These are phyloP conservation scores for Colletotrichum abscissum DNA, from an alignment of 2,329 filamentous ascomycete species.

Conservation along the genomic window DNA sequence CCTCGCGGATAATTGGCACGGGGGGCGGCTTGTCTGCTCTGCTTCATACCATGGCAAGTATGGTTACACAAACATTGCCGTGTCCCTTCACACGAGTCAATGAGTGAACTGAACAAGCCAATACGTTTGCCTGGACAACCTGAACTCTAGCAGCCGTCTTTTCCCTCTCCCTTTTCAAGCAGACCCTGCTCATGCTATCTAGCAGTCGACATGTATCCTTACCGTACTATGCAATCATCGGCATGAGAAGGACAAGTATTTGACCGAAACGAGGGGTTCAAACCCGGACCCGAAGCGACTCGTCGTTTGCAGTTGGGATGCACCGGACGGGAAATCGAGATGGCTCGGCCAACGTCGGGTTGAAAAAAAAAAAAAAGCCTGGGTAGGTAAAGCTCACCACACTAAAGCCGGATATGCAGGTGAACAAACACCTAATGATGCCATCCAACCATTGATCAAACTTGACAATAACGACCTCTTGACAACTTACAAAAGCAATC, in stretches of 20 bases:
- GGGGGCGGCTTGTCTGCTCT: neutral
- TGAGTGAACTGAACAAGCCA: neutral
- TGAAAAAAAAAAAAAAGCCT: neutral
- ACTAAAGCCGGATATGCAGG: neutral
- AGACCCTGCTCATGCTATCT: neutral
- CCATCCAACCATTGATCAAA: too few species aligned
- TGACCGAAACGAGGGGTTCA: neutral
- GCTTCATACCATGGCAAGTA: neutral
- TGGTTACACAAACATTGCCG: slow-evolving; percentile 6
- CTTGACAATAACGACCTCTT: too few species aligned
- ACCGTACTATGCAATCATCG: neutral
- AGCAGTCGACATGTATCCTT: neutral
- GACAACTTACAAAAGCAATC: too few species aligned
- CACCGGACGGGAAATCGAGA: neutral
- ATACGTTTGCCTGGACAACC: neutral
- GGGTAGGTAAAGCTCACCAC: neutral
- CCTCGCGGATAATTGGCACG: neutral
- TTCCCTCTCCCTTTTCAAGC: too few species aligned
- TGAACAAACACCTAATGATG: too few species aligned
- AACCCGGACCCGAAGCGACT: neutral
- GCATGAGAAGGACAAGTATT: neutral
- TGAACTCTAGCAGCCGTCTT: too few species aligned
- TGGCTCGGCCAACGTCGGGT: neutral
- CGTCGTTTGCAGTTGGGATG: neutral
- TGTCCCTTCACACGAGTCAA: neutral